A percentile compares a stretch with the other conserved stretches of the same genome.
Evolutionary conservation across 176 grass and related monocot species (phyloP).

Genomic region (Hsuehochloa calcarea): DNA sequence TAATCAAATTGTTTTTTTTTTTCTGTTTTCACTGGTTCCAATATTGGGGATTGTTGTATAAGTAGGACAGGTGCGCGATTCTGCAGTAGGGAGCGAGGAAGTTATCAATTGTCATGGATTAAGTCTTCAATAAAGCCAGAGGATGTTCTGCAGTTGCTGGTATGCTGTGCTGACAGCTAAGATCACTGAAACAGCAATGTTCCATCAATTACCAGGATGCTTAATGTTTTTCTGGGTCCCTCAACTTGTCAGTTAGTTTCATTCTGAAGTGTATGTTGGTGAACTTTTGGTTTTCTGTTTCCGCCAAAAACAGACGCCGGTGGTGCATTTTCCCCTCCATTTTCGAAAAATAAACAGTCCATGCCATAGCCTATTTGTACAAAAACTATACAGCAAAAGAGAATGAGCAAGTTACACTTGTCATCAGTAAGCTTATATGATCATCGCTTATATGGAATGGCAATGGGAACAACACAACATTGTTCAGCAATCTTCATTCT

Average conservation of each 20-base stretch:
- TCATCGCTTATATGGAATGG: background rate
- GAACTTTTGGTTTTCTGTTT: background rate
- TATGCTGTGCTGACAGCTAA: background rate
- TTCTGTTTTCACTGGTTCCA: background rate
- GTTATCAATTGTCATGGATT: background rate
- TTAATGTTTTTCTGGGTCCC: background rate
- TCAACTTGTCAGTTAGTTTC: background rate
- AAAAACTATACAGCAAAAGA: background rate
- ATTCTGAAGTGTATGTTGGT: background rate
- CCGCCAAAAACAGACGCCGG: background rate
- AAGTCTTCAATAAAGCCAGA: background rate
- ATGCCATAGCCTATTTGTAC: background rate
- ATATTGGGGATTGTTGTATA: background rate
- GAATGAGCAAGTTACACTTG: background rate
- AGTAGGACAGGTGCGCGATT: background rate
- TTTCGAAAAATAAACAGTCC: background rate
- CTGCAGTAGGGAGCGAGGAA: background rate
- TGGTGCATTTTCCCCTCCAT: background rate
- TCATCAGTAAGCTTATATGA: background rate
- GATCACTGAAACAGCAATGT: background rate
- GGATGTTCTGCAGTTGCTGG: background rate
- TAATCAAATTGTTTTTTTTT: background rate
- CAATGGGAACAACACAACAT: background rate
- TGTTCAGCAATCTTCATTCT: background rate
- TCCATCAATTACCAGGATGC: background rate